Conservation (phyloP, 73 alveolate genomes). For the Paramecium primaurelia region DNA sequence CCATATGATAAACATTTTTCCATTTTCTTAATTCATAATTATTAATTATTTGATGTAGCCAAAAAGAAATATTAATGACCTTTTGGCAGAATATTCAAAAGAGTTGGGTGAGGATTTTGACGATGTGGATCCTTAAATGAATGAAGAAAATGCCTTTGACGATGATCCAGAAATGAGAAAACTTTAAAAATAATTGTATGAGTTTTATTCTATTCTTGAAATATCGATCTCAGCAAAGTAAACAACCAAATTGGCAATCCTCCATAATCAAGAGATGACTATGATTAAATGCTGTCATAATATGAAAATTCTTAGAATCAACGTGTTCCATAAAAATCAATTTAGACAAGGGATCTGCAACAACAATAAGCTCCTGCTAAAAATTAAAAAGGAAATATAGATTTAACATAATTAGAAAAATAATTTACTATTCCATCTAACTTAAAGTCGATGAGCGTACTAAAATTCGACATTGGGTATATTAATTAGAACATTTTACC, state of each 20-base stretch:
- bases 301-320: not conserved
- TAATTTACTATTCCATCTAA: not conserved
- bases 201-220: not conserved
- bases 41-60: not conserved
- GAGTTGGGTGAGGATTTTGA: not conserved
- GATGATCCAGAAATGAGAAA: constrained; percentile 14
- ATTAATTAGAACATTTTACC: not conserved
- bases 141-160: not conserved
- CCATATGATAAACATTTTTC: not conserved
- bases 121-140: not conserved
- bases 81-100: not conserved
- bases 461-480: not conserved
- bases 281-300: not conserved
- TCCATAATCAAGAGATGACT: not conserved
- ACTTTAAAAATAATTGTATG: not conserved
- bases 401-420: not conserved
- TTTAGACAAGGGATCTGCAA: not conserved
- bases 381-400: not conserved
- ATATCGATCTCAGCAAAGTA: not conserved
- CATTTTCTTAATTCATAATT: not conserved
- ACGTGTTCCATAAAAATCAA: not conserved
- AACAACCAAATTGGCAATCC: not conserved
- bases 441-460: not conserved
- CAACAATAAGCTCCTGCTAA: not conserved
- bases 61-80: not conserved